Base-by-base conservation (phyloP, 164 flowering plant species). In the Annona cherimola region DNA sequence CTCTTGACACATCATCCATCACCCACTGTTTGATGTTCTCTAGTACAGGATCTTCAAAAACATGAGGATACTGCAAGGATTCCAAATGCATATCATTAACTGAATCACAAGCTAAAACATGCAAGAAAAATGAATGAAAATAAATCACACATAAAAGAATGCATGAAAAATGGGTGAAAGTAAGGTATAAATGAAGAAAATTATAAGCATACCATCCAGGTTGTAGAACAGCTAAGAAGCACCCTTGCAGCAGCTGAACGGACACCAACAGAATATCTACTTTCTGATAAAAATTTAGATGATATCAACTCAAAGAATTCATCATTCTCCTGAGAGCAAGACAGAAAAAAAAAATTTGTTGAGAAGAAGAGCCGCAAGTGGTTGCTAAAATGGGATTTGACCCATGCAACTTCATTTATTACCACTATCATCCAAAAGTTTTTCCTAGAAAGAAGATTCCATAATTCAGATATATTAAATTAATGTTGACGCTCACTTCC, bases 251-350 rank as follows among this genome's bases (percentile, higher is more conserved):
- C 81, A 73, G 98, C 96, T 35, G 94, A 90, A 81, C 84, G 89
- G 61, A 93, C 76, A 18, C 93, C 74, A 6, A 80, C 75, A 67
- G 91, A 74, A 73, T 84, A 91, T 82, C 92, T 83, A 71, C 80
- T 66, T 65, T 89, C 98, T 35, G 88, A 81, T 55, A 96, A 82
- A 78, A 84, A 91, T 73, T 75, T 88, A 11, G 89, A 86, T 39
- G 97, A 89, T 79, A 96, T 82, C 84, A 90, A 81, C 59, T 96
- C 98, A 81, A 89, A 91, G 76, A 96, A 96, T 7, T 96, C 98
- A 77, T 91, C 99, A 76, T 96, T 89, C 2, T 93, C 99, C 99
- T 96, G 92, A 70, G 68, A 19, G 72, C n/a, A 69, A 39, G 60
- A 41, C 55, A 55, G 16, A 18, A 42, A 39, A n/a, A 61, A 11